These are phyloP conservation scores for Solanum hybrid DNA, from an alignment of 305 asterid genomes.

Conservation along the genomic window DNA sequence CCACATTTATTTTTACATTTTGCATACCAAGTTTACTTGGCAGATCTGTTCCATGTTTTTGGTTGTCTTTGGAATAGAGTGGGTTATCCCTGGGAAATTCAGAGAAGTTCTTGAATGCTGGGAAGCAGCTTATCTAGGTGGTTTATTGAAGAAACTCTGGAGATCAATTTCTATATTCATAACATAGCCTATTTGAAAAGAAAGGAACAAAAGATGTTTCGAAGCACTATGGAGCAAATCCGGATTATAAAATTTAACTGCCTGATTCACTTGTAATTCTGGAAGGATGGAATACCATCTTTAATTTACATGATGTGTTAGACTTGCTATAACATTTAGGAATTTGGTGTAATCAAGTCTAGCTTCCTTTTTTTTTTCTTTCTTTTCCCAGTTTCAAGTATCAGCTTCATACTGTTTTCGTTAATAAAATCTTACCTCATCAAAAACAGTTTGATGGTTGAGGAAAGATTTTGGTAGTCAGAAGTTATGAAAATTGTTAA, in stretches of 20 bases:
- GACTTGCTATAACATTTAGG: background rate
- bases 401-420: background rate
- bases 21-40: background rate
- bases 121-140: background rate
- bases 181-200: background rate
- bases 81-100: background rate
- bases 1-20: background rate
- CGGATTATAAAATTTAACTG: background rate
- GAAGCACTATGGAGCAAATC: background rate
- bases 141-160: background rate
- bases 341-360: background rate
- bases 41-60: background rate
- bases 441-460: background rate
- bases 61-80: background rate
- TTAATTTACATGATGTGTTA: background rate
- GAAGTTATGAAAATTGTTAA: background rate
- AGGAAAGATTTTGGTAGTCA: background rate
- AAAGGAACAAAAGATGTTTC: background rate
- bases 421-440: background rate
- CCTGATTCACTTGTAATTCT: background rate
- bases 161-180: background rate
- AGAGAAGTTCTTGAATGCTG: background rate
- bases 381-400: background rate
- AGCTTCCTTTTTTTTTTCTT: background rate
- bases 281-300: background rate